phyloP scores from a whole-genome alignment of 257 asterid genomes.

The Echium plantagineum region DNA sequence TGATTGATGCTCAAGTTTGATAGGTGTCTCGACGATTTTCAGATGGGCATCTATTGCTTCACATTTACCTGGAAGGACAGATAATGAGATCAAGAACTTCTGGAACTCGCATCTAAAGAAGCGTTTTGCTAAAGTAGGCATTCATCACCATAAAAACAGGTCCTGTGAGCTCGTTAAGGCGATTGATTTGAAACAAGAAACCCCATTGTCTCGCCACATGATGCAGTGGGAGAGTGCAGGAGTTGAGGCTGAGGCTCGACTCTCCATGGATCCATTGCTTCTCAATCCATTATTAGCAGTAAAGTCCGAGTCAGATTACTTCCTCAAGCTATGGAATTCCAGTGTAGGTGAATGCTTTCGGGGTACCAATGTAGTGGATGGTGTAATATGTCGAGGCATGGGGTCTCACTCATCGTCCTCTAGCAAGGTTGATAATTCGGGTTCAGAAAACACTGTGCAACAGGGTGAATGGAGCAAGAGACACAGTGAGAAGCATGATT shows the following conservation, averaged over 20 bases:
- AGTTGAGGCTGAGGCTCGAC: slow-evolving; percentile 28
- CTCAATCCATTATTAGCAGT: slow-evolving; percentile 7
- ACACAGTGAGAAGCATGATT: slow-evolving; percentile 12
- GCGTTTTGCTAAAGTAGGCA: slow-evolving; percentile 14
- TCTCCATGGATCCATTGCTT: slow-evolving; percentile 15
- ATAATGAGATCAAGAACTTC: slow-evolving; percentile 57
- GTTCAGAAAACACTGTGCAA: slow-evolving; percentile 17
- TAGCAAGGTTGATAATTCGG: slow-evolving; percentile 25
- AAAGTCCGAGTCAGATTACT: slow-evolving; percentile 31
- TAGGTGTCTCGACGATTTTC: not conserved
- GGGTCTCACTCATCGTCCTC: slow-evolving; percentile 38
- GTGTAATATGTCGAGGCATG: slow-evolving; percentile 24
- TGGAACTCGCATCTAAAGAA: slow-evolving; percentile 72
- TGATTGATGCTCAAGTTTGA: not conserved
- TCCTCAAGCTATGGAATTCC: slow-evolving; percentile 50
- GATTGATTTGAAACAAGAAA: slow-evolving; percentile 8
- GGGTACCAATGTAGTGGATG: slow-evolving; percentile 9
- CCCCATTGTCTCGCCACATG: slow-evolving; percentile 22
- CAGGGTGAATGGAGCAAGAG: slow-evolving; percentile 12
- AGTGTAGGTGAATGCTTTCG: slow-evolving; percentile 49
- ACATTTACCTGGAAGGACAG: slow-evolving; percentile 60
- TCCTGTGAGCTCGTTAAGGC: slow-evolving; percentile 22
- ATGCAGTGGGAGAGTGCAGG: slow-evolving; percentile 32
- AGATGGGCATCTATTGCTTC: slow-evolving; percentile 74
- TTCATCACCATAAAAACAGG: slow-evolving; percentile 9